Base-by-base conservation (phyloP, 352 stramenopile genomes). In the Pythium biforme region DNA sequence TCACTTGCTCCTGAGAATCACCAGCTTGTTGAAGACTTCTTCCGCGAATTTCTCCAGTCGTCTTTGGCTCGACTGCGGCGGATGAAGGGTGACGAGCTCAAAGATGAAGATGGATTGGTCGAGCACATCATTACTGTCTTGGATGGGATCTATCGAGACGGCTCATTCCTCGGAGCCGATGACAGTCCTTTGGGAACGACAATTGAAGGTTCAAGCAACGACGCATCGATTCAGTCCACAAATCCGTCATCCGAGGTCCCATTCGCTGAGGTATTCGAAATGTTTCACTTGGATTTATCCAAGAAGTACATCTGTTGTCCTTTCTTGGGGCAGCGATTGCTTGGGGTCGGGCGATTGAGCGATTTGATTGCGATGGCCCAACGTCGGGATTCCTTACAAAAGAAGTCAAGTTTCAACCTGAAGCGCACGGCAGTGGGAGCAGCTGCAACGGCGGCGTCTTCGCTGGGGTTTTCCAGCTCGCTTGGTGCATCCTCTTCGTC, bases 281-380 rank as follows among this genome's bases (percentile, higher is more conserved):
- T 92, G 26, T 90, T 94, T 34, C 79, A 92, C 64, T 75, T 96
- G 60, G 81, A 94, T 54, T 45, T 94, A n/a, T 83, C 85, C 14
- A 92, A 94, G 59, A 90, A 89, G 68, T 88, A 88, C 58, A 83
- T 96, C 31, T 94, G 87, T 59, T 96, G 87, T 47, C 87, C 85
- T 19, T 94, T 88, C 54, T 72, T 96, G 37, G 74, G 74, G 0
- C 85, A 94, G 59, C 76, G 86, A 20, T 67, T 96, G 11, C 66
- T 87, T 3, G 85, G 87, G 19, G 75, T 96, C 43, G 75, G 77
- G 19, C 83, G 86, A 4, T 65, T 94, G 50, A 89, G 83, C 23
- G 77, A 94, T 48, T 73, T 93, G 50, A 92, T 93, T 31, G 64
- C 61, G n/a, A 92, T 91, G 81, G 78, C 80, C 10, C 77, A 93